Evolutionary conservation across 371 early-diverging fungal genomes (phyloP).

Genomic region (Gilbertella persicaria): DNA sequence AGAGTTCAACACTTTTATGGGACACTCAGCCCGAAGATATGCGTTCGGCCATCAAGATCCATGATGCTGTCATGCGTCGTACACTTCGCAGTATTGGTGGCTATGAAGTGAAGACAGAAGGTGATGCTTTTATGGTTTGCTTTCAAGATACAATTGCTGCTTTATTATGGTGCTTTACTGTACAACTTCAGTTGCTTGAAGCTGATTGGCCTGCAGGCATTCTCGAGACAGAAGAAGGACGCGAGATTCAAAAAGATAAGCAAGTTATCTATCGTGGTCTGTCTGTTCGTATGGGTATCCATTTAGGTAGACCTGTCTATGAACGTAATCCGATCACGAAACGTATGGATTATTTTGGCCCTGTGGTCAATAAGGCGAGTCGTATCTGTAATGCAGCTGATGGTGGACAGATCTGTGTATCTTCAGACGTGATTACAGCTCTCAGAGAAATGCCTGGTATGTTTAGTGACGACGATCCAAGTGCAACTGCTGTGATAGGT

Average conservation of each 20-base stretch:
- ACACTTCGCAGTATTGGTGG: conserved; percentile 87
- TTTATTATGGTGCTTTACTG: conserved; percentile 88
- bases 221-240: conserved; percentile 77
- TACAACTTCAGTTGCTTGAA: conserved; percentile 80
- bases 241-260: conserved; percentile 68
- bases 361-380: conserved; percentile 89
- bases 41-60: conserved; percentile 85
- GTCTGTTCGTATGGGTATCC: conserved; percentile 95
- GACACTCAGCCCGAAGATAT: conserved; percentile 85
- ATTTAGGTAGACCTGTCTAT: conserved; percentile 89
- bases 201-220: conserved; percentile 94
- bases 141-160: conserved; percentile 88
- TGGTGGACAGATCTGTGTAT: conserved; percentile 88
- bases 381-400: conserved; percentile 88
- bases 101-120: conserved; percentile 97
- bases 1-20: conserved; percentile 93
- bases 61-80: conserved; percentile 66
- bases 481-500: too few relatives aligned
- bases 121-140: conserved; percentile 95
- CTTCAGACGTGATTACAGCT: conserved; percentile 64
- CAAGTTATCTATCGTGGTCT: conserved; percentile 82
- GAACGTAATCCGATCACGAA: conserved; percentile 90
- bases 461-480: conserved; percentile 9
- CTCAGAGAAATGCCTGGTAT: conserved; percentile 43
- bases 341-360: conserved; percentile 97